Evolutionary conservation across 106 monocot genomes (phyloP), one percentile per base, ranked within the genome.

Genomic region (Allium cepa): DNA sequence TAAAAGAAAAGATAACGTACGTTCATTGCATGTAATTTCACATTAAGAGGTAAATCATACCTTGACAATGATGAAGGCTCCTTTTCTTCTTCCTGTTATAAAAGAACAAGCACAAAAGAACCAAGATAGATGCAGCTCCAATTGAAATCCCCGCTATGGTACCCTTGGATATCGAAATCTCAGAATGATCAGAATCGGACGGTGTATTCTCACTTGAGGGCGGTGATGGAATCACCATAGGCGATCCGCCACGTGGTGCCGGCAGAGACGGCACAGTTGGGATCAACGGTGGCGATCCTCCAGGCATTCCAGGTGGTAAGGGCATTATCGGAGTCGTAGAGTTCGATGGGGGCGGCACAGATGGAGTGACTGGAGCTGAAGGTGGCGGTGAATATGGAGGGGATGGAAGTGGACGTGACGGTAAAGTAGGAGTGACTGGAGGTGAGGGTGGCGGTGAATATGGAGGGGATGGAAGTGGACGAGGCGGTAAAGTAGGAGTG

Each of bases 1-100:
- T 36, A 5, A 36, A 36, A 36, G 36, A 36, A 36, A 36, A 36
- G 36, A 36, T 36, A 5, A 36, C 36, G 5, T 36, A 4, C 17
- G 1, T n/a, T 9, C 11, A 60, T 17, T 17, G 60, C 16, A 9
- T 8, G 60, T 60, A 60, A 17, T 60, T 18, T 18, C 17, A 26
- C 45, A 47, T 12, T 10, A 47, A 10, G 64, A 11, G 11, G 46
- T 47, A 11, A 12, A 22, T 64, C 36, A 8, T 64, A 64, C 36
- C 12, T 47, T 1, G 8, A 17, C 45, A 10, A 11, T 46, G 64
- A 16, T 7, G 11, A 9, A 0, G 10, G 6, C 60, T 60, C 64
- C 64, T 64, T 47, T 47, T 26, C 64, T 64, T 64, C 64, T 22
- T 64, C 27, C 64, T 11, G 16, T 47, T 46, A 22, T 47, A 64